Conservation (phyloP, 2,329 filamentous ascomycete species). For the Calycina herbarum region DNA sequence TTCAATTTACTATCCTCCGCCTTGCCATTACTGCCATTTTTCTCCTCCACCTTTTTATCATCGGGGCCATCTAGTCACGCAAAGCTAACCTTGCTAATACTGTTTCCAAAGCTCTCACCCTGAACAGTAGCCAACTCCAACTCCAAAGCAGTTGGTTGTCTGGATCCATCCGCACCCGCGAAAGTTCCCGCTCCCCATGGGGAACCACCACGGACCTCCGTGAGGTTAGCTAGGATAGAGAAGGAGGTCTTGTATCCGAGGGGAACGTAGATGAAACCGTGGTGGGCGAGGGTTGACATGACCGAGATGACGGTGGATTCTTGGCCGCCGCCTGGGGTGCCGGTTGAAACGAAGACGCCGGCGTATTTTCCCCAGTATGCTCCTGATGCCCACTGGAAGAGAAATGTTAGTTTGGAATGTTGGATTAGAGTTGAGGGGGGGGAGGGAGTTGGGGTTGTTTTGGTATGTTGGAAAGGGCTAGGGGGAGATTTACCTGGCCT, state of each 20-base stretch:
- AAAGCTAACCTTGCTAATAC: constrained; percentile 68
- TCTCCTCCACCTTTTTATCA: neutral
- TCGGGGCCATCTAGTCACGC: constrained; percentile 72
- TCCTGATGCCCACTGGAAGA: constrained; percentile 65
- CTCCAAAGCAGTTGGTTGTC: constrained; percentile 76
- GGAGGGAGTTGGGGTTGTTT: neutral
- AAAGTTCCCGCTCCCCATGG: constrained; percentile 96
- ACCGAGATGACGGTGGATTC: constrained; percentile 80
- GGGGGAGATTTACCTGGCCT: constrained; percentile 51
- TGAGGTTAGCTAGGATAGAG: constrained; percentile 64
- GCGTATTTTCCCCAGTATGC: constrained; percentile 85
- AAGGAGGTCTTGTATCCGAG: constrained; percentile 88
- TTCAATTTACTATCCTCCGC: constrained; percentile 21
- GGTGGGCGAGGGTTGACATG: constrained; percentile 86
- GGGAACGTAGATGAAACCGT: constrained; percentile 96
- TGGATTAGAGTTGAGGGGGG: neutral
- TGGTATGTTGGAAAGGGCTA: neutral
- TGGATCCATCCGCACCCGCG: constrained; percentile 72
- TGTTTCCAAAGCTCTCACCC: constrained; percentile 81
- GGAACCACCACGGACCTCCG: constrained; percentile 80
- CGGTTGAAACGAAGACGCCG: constrained; percentile 89
- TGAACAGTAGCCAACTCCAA: constrained; percentile 77
- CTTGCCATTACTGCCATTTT: constrained; percentile 11
- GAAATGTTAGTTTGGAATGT: neutral
- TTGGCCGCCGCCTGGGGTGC: constrained; percentile 82